Conservation (phyloP, 116 monocot species). For the Dioscorea cayenensis region DNA sequence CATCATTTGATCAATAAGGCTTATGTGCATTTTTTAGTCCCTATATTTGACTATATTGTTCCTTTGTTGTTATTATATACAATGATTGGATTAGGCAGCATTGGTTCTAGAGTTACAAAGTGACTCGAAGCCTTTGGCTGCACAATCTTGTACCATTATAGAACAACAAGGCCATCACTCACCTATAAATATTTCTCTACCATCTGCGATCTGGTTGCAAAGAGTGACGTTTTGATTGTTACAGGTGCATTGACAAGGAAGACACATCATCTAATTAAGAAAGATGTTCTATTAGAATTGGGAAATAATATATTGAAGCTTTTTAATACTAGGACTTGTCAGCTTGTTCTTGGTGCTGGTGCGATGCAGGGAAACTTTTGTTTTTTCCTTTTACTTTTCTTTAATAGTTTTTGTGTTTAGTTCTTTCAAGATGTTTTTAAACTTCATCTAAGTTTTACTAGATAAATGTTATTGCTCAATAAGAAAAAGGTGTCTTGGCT, state of each 20-base stretch:
- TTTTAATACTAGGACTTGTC: constrained; percentile 91
- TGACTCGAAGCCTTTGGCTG: constrained; percentile 9
- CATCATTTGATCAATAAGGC: no score
- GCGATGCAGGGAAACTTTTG: constrained; percentile 81
- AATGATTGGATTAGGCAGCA: constrained; percentile 3
- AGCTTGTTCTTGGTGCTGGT: constrained; percentile 99
- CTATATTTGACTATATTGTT: no score
- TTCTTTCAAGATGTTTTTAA: background rate
- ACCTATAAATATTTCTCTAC: background rate
- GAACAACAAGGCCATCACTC: background rate
- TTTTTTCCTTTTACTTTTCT: background rate
- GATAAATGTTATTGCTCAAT: background rate
- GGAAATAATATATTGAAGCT: constrained; percentile 53
- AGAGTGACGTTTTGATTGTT: constrained; percentile 1
- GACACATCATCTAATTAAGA: constrained; percentile 6
- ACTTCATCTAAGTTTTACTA: background rate
- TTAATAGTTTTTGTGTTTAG: background rate
- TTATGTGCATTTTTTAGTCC: no score
- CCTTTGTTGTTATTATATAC: no score
- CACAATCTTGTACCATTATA: background rate
- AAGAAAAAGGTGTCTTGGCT: background rate
- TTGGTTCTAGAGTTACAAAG: constrained; percentile 3
- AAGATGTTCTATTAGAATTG: background rate
- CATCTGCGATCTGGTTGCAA: background rate
- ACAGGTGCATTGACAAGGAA: background rate